A percentile compares a stretch with the other conserved stretches of the same genome.
Evolutionary conservation across 2,329 filamentous ascomycete species (phyloP).

Genomic region (Microthyrium microscopicum): DNA sequence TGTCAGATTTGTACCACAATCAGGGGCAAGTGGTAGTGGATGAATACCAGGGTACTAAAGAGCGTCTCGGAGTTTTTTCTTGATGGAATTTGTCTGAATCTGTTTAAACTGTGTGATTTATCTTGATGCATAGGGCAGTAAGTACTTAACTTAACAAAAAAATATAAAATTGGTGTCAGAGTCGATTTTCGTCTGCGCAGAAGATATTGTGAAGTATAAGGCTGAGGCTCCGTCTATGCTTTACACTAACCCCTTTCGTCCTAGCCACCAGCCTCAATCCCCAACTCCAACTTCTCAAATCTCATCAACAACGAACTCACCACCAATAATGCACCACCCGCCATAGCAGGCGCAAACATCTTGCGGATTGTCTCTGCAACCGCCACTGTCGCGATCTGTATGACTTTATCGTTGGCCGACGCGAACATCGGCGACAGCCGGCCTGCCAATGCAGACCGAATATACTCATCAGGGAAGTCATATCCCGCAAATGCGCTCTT

Average conservation of each 20-base stretch:
- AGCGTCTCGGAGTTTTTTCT: too few relatives aligned
- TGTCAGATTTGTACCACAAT: too few relatives aligned
- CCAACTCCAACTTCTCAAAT: conserved; percentile 13
- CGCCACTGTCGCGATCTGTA: conserved; percentile 14
- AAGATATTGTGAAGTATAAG: too few relatives aligned
- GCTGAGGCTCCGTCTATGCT: too few relatives aligned
- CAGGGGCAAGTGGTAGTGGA: too few relatives aligned
- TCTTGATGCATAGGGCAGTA: too few relatives aligned
- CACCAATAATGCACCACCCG: conserved; percentile 16
- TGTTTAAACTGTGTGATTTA: too few relatives aligned
- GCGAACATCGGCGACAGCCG: conserved; percentile 10
- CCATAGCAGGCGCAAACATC: conserved; percentile 18
- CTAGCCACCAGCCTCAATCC: neutral
- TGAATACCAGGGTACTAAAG: too few relatives aligned
- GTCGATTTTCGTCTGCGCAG: too few relatives aligned
- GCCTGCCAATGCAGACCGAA: conserved; percentile 12
- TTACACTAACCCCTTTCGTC: neutral
- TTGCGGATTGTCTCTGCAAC: conserved; percentile 19
- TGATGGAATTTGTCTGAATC: too few relatives aligned
- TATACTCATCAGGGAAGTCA: conserved; percentile 9
- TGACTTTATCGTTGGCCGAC: conserved; percentile 7
- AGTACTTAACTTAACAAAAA: too few relatives aligned
- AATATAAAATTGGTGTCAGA: too few relatives aligned
- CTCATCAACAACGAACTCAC: conserved; percentile 14
- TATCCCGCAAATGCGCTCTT: conserved; percentile 10